These are phyloP conservation scores for Suhomyces emberorum DNA, from an alignment of 805 yeast genomes.

Conservation along the genomic window DNA sequence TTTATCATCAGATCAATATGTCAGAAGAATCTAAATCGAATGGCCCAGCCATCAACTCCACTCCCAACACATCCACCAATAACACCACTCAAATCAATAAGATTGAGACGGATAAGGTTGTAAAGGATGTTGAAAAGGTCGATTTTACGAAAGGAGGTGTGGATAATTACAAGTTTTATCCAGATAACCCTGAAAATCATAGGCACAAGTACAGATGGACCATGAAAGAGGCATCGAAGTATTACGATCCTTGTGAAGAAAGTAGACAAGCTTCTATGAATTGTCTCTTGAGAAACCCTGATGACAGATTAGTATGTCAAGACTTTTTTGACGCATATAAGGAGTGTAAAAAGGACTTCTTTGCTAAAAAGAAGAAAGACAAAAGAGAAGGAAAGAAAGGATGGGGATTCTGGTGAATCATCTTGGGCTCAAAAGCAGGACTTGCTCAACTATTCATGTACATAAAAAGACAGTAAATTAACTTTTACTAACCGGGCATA, in stretches of 20 bases:
- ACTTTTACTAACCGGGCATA: not conserved
- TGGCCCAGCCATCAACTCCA: no score
- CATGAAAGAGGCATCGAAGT: constrained; percentile 76
- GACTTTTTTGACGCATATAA: constrained; percentile 90
- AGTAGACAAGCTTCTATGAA: constrained; percentile 81
- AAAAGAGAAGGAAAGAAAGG: constrained; percentile 38
- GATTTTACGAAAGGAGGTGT: constrained; percentile 54
- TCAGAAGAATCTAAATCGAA: no score
- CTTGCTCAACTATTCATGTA: no score
- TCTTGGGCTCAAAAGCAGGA: no score
- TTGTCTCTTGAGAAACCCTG: constrained; percentile 77
- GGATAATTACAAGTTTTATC: constrained; percentile 65
- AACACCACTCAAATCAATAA: no score
- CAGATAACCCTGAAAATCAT: constrained; percentile 80
- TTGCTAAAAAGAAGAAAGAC: constrained; percentile 36
- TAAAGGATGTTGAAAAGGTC: constrained; percentile 39
- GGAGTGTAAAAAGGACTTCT: constrained; percentile 71
- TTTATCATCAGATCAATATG: no score
- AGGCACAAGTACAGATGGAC: constrained; percentile 67
- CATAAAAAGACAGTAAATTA: no score
- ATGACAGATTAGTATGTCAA: constrained; percentile 56
- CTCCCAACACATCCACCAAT: no score
- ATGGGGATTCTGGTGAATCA: constrained; percentile 38
- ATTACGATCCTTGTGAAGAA: constrained; percentile 90
- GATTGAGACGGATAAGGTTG: constrained; percentile 23